Percentiles rank a stretch among this genome's conserved stretches.
Evolutionary conservation across 2,329 filamentous ascomycete genomes (phyloP).

Genomic region (Ophiocordyceps unilateralis): DNA sequence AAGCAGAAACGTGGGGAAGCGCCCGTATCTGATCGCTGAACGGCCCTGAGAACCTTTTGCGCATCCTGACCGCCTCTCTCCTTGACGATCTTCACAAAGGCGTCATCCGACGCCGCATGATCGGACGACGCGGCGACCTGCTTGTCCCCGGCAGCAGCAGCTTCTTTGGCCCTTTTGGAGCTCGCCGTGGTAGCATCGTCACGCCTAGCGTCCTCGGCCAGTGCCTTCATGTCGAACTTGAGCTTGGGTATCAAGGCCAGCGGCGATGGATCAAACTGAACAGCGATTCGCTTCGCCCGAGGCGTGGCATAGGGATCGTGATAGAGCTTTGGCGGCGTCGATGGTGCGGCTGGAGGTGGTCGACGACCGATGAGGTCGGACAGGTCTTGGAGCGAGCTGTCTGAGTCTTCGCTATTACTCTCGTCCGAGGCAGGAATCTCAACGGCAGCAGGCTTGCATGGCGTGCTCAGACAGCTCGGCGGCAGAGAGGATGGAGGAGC

Average conservation of each 20-base stretch:
- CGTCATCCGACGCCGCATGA: constrained; percentile 8
- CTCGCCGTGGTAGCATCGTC: constrained; percentile 44
- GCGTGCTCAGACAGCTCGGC: constrained; percentile 4
- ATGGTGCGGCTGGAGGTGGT: constrained; percentile 4
- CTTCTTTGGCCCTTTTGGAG: constrained; percentile 23
- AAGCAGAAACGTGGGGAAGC: constrained; percentile 28
- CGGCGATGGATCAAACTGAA: constrained; percentile 25
- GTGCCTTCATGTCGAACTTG: constrained; percentile 44
- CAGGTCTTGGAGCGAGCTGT: constrained; percentile 40
- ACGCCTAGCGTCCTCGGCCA: constrained; percentile 40
- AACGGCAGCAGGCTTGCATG: constrained; percentile 2
- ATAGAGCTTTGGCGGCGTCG: neutral
- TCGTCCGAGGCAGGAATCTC: constrained; percentile 57
- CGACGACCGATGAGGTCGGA: constrained; percentile 13
- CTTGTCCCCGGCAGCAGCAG: constrained; percentile 8
- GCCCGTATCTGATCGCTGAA: constrained; percentile 29
- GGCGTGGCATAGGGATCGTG: constrained; percentile 22
- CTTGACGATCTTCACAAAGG: constrained; percentile 15
- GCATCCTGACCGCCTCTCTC: constrained; percentile 24
- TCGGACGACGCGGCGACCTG: neutral
- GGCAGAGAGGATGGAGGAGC: constrained; percentile 8
- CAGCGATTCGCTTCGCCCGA: constrained; percentile 27
- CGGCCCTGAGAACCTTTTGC: constrained; percentile 27
- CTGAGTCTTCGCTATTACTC: constrained; percentile 33
- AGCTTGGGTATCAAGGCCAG: constrained; percentile 35